Conservation (phyloP, 371 early-diverging fungal species). For the Umbelopsis sp. region DNA sequence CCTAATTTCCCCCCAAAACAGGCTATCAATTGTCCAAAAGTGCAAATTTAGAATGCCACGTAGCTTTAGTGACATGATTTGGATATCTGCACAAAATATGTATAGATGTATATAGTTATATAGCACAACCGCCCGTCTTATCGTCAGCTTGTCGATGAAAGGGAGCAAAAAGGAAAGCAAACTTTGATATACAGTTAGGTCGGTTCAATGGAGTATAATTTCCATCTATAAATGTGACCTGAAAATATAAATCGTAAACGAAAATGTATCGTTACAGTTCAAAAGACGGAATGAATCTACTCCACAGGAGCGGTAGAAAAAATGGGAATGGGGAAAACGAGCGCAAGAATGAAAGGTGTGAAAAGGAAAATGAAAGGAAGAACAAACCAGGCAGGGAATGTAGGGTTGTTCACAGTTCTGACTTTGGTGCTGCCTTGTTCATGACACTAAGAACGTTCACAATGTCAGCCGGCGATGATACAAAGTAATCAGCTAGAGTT, state of each 20-base stretch:
- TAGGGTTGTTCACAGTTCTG: neutral
- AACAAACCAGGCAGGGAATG: neutral
- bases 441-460: conserved; percentile 12
- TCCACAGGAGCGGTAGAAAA: conserved; percentile 4
- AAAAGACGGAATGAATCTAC: conserved; percentile 5
- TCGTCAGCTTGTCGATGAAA: neutral
- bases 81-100: conserved; percentile 4
- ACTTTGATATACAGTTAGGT: conserved; percentile 14
- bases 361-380: neutral
- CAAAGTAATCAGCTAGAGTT: conserved; percentile 1
- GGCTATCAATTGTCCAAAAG: neutral
- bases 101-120: conserved; percentile 14
- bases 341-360: neutral
- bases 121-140: conserved; percentile 11
- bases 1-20: neutral
- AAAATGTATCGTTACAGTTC: neutral
- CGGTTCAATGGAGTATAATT: neutral
- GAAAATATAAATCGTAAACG: conserved; percentile 16
- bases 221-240: conserved; percentile 11
- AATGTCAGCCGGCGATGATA: neutral
- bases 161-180: conserved; percentile 5
- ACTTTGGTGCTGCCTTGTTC: neutral
- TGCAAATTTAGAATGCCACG: neutral
- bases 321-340: neutral
- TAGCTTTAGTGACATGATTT: neutral